Evolutionary conservation across 2,329 filamentous ascomycete genomes (phyloP), one percentile per base, ranked within the genome.

Genomic region (Chaetomium olivaceum): DNA sequence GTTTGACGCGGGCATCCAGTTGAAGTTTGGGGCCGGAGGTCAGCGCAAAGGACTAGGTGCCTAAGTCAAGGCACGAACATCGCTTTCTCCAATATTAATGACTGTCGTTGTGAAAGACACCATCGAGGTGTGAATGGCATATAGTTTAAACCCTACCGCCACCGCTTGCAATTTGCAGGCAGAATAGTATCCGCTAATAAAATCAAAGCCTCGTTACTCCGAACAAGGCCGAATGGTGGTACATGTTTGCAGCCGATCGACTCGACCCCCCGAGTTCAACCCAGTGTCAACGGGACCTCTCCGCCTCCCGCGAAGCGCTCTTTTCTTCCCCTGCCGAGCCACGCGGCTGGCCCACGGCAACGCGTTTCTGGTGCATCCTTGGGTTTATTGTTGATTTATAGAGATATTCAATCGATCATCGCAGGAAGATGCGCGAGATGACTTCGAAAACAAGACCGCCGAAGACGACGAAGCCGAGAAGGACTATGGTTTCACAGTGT

Each of bases 381-480:
- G 25, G 27, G 4, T 39, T 51, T 29, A 16, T 39, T 39, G 36
- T 23, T 31, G 33, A 43, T 11, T 33, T 21, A 29, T 19, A 43
- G n/a, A 52, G 9, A 14, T n/a, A 36, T 16, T 14, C 19, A 11
- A 55, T 11, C 52, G 39, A 67, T 68, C 55, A 67, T 21, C 65
- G 65, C 8, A 70, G 51, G 65, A 73, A 83, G 76, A 87, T 80
- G 71, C 84, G 83, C 52, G 84, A 82, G 67, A 87, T 71, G 62
- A 81, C 77, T 76, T 88, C 85, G 73, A 87, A 86, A 71, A 87
- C 68, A 31, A 88, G 78, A 46, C 86, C 86, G 67, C 86, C 86
- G 68, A 88, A 85, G 71, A 89, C 78, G 73, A 88, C 78, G 74
- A 89, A 89, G 43, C 75, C 85, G 70, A 89, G 83, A 55, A 89